Evolutionary conservation across 345 rosid genomes (phyloP).

Genomic region (Firmiana major): DNA sequence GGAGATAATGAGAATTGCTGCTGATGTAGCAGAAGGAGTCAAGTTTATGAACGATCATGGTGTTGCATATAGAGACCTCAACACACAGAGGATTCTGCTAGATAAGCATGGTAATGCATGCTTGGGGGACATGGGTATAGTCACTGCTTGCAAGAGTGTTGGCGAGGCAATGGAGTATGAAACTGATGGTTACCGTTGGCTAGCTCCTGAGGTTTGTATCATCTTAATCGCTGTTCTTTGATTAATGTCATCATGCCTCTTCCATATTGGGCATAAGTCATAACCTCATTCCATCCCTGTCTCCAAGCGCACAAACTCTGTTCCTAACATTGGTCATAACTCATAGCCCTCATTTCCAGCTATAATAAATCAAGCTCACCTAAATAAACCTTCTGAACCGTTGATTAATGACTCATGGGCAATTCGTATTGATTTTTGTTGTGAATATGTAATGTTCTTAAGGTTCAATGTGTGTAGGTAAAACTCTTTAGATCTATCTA

Average conservation of each 20-base stretch:
- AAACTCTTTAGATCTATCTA: slow-evolving; percentile 19
- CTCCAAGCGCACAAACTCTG: background rate
- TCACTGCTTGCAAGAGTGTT: slow-evolving; percentile 79
- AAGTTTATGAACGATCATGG: slow-evolving; percentile 86
- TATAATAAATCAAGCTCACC: slow-evolving; percentile 1
- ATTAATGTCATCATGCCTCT: background rate
- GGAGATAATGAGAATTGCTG: slow-evolving; percentile 69
- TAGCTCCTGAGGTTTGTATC: slow-evolving; percentile 88
- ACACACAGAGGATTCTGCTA: slow-evolving; percentile 66
- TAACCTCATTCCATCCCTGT: background rate
- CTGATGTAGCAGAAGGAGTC: slow-evolving; percentile 77
- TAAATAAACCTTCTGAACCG: slow-evolving; percentile 7
- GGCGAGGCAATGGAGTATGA: slow-evolving; percentile 89
- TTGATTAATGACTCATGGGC: background rate
- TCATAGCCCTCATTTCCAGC: background rate
- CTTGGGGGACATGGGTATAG: slow-evolving; percentile 84
- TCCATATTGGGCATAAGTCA: slow-evolving; percentile 10
- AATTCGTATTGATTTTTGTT: background rate
- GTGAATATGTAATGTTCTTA: slow-evolving; percentile 12
- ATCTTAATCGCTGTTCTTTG: slow-evolving; percentile 13
- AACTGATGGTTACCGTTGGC: slow-evolving; percentile 98
- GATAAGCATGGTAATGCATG: slow-evolving; percentile 87
- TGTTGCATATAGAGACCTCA: slow-evolving; percentile 76
- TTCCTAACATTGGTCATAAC: background rate
- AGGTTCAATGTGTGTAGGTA: slow-evolving; percentile 30